A percentile compares a stretch with the other conserved stretches of the same genome.
Evolutionary conservation across 768 basidiomycete genomes (phyloP).

Genomic region (Russula sp.): DNA sequence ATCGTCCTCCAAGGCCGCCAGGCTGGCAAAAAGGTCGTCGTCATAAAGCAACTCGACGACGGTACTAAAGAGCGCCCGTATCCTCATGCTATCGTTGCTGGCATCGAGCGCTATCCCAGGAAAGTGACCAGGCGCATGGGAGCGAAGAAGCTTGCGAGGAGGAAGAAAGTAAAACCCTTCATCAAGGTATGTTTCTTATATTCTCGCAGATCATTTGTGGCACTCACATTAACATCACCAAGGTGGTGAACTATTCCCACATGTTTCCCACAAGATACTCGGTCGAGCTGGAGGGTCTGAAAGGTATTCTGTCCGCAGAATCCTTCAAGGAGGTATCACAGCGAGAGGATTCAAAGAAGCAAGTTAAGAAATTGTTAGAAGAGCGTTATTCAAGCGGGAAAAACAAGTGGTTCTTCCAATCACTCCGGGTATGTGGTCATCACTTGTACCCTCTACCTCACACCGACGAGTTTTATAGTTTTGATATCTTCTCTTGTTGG

Average conservation of each 20-base stretch:
- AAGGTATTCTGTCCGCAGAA: slow-evolving; percentile 77
- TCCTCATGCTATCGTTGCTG: slow-evolving; percentile 97
- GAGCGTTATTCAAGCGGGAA: slow-evolving; percentile 91
- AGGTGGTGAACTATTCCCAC: slow-evolving; percentile 91
- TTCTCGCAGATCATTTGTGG: background rate
- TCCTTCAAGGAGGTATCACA: slow-evolving; percentile 98
- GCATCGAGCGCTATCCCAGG: slow-evolving; percentile 95
- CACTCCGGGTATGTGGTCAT: slow-evolving; percentile 62
- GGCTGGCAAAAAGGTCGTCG: slow-evolving; percentile 98
- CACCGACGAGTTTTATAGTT: slow-evolving; percentile 33
- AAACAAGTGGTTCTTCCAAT: slow-evolving; percentile 97
- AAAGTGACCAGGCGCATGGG: slow-evolving; percentile 99
- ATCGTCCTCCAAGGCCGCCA: slow-evolving; percentile 99
- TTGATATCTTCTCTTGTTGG: slow-evolving; percentile 34
- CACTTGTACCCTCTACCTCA: background rate
- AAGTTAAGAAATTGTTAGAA: slow-evolving; percentile 93
- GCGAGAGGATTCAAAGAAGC: slow-evolving; percentile 93
- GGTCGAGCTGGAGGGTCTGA: slow-evolving; percentile 92
- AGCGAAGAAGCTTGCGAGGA: slow-evolving; percentile 85
- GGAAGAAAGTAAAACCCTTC: slow-evolving; percentile 99
- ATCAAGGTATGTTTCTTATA: slow-evolving; percentile 73
- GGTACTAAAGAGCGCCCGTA: slow-evolving; percentile 95
- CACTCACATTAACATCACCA: background rate
- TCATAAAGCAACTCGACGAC: slow-evolving; percentile 97
- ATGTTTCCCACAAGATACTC: slow-evolving; percentile 78